Conservation (phyloP, 75 land plant genomes). For the Cupressus sempervirens region DNA sequence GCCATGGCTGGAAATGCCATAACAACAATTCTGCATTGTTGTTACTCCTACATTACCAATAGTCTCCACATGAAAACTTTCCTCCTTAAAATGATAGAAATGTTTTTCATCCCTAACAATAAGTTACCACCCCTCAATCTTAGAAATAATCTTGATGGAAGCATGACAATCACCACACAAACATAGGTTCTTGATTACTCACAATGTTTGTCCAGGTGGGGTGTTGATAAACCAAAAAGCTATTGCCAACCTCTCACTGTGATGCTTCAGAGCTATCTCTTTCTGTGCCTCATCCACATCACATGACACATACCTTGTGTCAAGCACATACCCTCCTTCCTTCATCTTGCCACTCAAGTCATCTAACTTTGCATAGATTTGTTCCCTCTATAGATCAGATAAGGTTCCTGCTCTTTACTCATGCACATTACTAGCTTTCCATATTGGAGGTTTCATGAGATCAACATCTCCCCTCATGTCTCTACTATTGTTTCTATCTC, state of each 20-base stretch:
- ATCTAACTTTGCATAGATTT: conserved; percentile 43
- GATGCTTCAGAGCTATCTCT: conserved; percentile 11
- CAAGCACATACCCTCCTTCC: conserved; percentile 42
- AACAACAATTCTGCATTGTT: neutral
- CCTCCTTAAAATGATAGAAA: conserved; percentile 15
- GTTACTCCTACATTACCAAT: conserved; percentile 1
- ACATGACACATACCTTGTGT: conserved; percentile 10
- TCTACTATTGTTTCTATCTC: neutral
- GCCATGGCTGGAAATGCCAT: neutral
- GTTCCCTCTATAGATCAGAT: conserved; percentile 34
- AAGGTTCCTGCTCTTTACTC: conserved; percentile 49
- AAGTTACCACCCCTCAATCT: neutral
- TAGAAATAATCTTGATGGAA: conserved; percentile 9
- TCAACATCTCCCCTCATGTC: neutral
- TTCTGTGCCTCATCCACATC: conserved; percentile 11
- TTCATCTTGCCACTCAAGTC: conserved; percentile 32
- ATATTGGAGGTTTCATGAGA: neutral
- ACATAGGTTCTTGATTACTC: neutral
- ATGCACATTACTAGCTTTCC: conserved; percentile 24
- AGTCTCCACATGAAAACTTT: conserved; percentile 7
- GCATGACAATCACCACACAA: conserved; percentile 9
- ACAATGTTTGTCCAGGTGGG: conserved; percentile 5
- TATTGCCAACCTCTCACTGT: conserved; percentile 12
- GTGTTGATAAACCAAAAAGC: conserved; percentile 6
- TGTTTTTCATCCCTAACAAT: conserved; percentile 6